These are phyloP conservation scores for Fusarium palustre DNA, from an alignment of 2,329 filamentous ascomycete species.

Conservation along the genomic window DNA sequence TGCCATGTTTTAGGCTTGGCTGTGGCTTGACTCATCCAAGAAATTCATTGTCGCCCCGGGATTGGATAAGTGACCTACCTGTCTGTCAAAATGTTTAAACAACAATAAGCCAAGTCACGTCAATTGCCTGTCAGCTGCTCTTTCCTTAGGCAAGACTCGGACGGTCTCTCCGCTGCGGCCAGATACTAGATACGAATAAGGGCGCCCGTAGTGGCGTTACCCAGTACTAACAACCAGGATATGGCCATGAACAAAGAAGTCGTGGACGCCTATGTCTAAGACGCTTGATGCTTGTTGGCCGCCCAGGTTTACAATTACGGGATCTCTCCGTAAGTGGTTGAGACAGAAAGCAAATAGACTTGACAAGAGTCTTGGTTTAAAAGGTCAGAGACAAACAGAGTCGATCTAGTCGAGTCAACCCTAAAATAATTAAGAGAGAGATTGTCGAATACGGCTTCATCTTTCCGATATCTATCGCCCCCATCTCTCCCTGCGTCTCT, in stretches of 20 bases:
- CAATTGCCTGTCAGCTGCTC: conserved; percentile 7
- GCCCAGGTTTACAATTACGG: conserved; percentile 28
- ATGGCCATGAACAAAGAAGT: conserved; percentile 11
- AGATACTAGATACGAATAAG: neutral
- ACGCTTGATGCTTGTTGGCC: conserved; percentile 31
- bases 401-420: conserved; percentile 9
- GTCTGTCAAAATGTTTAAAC: conserved; percentile 4
- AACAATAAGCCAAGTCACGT: conserved; percentile 23
- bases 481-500: conserved; percentile 27
- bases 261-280: conserved; percentile 34
- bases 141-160: neutral
- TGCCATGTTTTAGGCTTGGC: conserved; percentile 2
- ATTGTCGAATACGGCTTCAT: conserved; percentile 24
- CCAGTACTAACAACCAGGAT: conserved; percentile 5
- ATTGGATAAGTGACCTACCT: conserved; percentile 19
- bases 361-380: neutral
- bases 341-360: conserved; percentile 45
- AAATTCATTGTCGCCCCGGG: conserved; percentile 16
- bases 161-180: conserved; percentile 22
- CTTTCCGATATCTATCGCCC: neutral
- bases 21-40: conserved; percentile 32
- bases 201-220: conserved; percentile 7
- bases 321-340: conserved; percentile 39
- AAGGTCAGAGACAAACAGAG: conserved; percentile 13
- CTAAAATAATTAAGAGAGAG: conserved; percentile 26